phyloP scores from a whole-genome alignment of 768 basidiomycete genomes.

The Collybia sp. region DNA sequence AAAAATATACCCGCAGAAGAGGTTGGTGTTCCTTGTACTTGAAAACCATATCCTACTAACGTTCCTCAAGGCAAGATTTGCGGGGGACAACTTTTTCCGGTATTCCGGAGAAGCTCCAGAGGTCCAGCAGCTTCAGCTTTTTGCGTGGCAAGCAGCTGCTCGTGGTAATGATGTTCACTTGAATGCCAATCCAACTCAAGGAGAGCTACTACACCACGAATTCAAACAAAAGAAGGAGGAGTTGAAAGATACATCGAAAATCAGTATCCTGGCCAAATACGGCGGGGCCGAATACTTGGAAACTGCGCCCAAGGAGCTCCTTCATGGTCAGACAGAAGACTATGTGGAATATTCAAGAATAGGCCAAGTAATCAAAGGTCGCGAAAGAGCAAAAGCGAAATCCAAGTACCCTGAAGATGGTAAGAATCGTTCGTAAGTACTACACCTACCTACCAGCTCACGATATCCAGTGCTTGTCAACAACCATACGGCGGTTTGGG shows the following conservation, averaged over 20 bases:
- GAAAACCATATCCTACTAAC: constrained; percentile 2
- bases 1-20: constrained; percentile 81
- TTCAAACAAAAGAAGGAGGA: constrained; percentile 92
- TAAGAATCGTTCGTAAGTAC: constrained; percentile 31
- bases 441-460: constrained; percentile 4
- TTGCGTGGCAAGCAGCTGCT: constrained; percentile 94
- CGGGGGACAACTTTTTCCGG: constrained; percentile 95
- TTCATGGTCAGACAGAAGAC: constrained; percentile 95
- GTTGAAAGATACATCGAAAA: constrained; percentile 83
- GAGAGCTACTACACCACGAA: constrained; percentile 86
- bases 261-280: constrained; percentile 87
- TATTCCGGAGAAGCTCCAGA: constrained; percentile 90
- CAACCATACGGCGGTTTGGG: constrained; percentile 97
- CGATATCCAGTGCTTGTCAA: constrained; percentile 67
- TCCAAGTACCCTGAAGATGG: constrained; percentile 98
- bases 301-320: constrained; percentile 83
- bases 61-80: constrained; percentile 67
- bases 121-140: constrained; percentile 88
- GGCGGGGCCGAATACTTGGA: constrained; percentile 93
- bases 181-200: constrained; percentile 95
- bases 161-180: constrained; percentile 94
- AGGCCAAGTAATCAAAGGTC: constrained; percentile 88
- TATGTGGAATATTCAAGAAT: constrained; percentile 96
- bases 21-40: constrained; percentile 39
- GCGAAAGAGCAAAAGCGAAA: constrained; percentile 78